Conservation (phyloP, 2,329 filamentous ascomycete species). For the Fonsecaea pugnacius region DNA sequence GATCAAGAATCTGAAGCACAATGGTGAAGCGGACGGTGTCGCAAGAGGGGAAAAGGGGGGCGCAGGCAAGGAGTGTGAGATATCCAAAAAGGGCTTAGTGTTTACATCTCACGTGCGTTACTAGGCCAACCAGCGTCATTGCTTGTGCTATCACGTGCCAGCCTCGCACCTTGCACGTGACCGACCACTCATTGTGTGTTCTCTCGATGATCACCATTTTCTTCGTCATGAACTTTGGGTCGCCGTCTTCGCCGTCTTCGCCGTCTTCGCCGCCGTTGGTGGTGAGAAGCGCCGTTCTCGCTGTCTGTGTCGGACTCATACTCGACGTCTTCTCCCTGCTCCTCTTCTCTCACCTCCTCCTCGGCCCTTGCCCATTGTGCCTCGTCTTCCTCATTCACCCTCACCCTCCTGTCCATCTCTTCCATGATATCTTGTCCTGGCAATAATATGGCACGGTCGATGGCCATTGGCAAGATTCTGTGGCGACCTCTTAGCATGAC, state of each 20-base stretch:
- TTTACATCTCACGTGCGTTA: not conserved
- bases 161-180: too few relatives aligned
- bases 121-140: too few relatives aligned
- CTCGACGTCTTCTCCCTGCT: not conserved
- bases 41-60: not conserved
- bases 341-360: not conserved
- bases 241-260: not conserved
- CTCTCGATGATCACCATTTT: not conserved
- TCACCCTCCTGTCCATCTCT: not conserved
- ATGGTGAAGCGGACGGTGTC: slow-evolving; percentile 26
- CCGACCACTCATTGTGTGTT: too few relatives aligned
- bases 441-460: slow-evolving; percentile 71
- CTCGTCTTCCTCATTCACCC: not conserved
- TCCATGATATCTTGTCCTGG: slow-evolving; percentile 44
- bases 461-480: slow-evolving; percentile 66
- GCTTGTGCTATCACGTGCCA: not conserved
- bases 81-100: not conserved
- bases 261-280: too few relatives aligned
- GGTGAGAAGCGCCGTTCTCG: not conserved
- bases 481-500: slow-evolving; percentile 69
- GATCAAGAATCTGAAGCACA: slow-evolving; percentile 9
- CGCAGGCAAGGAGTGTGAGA: not conserved
- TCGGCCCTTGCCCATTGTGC: not conserved
- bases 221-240: not conserved
- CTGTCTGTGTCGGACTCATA: not conserved